phyloP scores from a whole-genome alignment of 2,329 filamentous ascomycete species.

The Penicillium sp. region DNA sequence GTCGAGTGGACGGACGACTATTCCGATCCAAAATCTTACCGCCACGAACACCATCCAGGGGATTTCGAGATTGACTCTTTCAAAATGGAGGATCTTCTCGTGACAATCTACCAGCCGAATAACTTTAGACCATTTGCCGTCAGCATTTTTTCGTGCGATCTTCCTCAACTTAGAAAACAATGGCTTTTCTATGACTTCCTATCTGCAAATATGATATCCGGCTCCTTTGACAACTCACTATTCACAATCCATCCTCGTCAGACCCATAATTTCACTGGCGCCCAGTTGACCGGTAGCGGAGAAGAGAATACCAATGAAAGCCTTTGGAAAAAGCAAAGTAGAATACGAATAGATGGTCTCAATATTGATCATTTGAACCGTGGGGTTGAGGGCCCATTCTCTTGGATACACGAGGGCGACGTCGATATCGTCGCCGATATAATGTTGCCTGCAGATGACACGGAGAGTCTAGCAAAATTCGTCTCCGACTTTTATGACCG shows the following conservation, averaged over 20 bases:
- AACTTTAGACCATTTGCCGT: constrained; percentile 92
- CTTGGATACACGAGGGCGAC: constrained; percentile 96
- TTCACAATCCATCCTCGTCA: constrained; percentile 97
- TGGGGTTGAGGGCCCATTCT: constrained; percentile 88
- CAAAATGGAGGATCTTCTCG: constrained; percentile 87
- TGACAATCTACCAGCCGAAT: constrained; percentile 86
- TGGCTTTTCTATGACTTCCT: constrained; percentile 98
- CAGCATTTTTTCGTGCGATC: constrained; percentile 92
- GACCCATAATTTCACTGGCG: constrained; percentile 72
- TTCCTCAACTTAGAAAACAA: constrained; percentile 87
- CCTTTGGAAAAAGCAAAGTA: constrained; percentile 92
- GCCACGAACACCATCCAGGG: constrained; percentile 80
- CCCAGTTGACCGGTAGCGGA: constrained; percentile 53
- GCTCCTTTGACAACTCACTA: constrained; percentile 88
- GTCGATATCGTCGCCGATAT: constrained; percentile 96
- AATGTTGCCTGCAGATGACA: constrained; percentile 83
- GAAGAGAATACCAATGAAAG: constrained; percentile 62
- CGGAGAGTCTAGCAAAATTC: constrained; percentile 87
- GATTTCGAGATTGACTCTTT: constrained; percentile 98
- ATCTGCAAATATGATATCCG: constrained; percentile 92
- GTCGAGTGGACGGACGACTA: constrained; percentile 67
- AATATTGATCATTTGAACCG: constrained; percentile 95
- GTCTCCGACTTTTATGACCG: constrained; percentile 97
- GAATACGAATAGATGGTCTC: constrained; percentile 85
- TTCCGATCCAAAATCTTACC: constrained; percentile 79